Evolutionary conservation across 441 rosid genomes (phyloP), one percentile per base, ranked within the genome.

Genomic region (Gossypium aridum): DNA sequence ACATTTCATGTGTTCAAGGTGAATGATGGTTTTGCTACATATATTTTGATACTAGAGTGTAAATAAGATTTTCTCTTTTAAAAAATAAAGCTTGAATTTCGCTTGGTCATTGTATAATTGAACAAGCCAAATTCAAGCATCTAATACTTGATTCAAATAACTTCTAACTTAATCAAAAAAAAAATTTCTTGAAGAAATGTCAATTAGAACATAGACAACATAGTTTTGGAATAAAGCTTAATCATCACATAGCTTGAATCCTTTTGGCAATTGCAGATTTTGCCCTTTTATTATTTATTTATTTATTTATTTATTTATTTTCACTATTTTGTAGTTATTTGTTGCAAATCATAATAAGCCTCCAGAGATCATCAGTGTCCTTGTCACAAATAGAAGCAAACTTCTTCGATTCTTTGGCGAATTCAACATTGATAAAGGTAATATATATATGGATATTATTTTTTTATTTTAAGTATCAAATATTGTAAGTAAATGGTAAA

Each of bases 1-100:
- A 80, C 89, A 12, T 90, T 90, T 73, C 94, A 87, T 75, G 91
- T 90, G 28, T 90, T 88, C 82, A 90, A 90, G 92, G 94, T 88
- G 76, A 70, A 9, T 54, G 2, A 4, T 23, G 34, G 49, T 16
- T 45, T 13, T 45, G 31, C 19, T 17, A 5, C 70, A 2, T 45
- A 19, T 4, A 14, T 26, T 25, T 47, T 31, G 1, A 25, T 2
- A 1, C 1, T 31, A 31, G 7, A 31, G 37, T 31, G 8, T 31
- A 31, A 31, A 31, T 6, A 31, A 31, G 7, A 31, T 1, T 1
- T 31, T 31, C 19, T 55, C 3, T 7, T 55, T 17, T 17, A 9
- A 19, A 28, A 0, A 4, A 19, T 7, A 17, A 55, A 17, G 8
- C 3, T 17, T 3, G 4, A 55, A 55, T 19, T 7, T 7, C 3